phyloP scores from a whole-genome alignment of 805 yeast genomes.

The Candida maris region DNA sequence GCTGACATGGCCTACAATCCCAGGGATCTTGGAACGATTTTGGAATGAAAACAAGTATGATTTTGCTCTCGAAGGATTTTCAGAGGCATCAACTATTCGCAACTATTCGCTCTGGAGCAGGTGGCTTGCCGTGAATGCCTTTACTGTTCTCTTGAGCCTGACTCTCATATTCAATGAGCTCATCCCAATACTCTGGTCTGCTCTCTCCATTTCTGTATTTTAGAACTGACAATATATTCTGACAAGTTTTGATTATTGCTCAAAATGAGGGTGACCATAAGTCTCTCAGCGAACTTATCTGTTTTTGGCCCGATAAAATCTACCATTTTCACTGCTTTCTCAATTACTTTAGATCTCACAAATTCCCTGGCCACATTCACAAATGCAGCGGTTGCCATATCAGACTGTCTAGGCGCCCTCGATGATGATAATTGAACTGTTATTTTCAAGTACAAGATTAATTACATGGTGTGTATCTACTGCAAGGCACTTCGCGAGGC shows the following conservation, averaged over 20 bases:
- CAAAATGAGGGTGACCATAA: conserved; percentile 55
- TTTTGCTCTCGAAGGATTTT: conserved; percentile 64
- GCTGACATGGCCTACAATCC: conserved; percentile 68
- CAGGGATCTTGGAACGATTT: conserved; percentile 61
- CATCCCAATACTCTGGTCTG: conserved; percentile 75
- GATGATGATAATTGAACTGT: conserved; percentile 75
- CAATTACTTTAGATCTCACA: conserved; percentile 64
- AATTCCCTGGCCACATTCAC: conserved; percentile 70
- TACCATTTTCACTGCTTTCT: conserved; percentile 62
- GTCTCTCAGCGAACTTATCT: conserved; percentile 61
- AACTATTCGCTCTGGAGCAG: conserved; percentile 56
- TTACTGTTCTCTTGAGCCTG: conserved; percentile 50
- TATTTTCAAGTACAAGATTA: too few relatives aligned
- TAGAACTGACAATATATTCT: conserved; percentile 60
- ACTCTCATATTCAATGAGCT: conserved; percentile 64
- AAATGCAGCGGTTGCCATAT: conserved; percentile 51
- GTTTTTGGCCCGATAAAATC: conserved; percentile 64
- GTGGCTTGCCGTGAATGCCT: conserved; percentile 63
- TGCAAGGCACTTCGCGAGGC: too few relatives aligned
- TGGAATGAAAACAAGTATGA: conserved; percentile 68
- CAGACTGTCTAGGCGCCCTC: conserved; percentile 68
- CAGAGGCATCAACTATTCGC: conserved; percentile 84
- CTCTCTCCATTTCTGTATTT: conserved; percentile 72
- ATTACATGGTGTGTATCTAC: too few relatives aligned
- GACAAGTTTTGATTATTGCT: conserved; percentile 56